Percentiles rank a stretch among this genome's conserved stretches.
Conservation (phyloP, 257 asterid genomes). For the Lycium ferocissimum region DNA sequence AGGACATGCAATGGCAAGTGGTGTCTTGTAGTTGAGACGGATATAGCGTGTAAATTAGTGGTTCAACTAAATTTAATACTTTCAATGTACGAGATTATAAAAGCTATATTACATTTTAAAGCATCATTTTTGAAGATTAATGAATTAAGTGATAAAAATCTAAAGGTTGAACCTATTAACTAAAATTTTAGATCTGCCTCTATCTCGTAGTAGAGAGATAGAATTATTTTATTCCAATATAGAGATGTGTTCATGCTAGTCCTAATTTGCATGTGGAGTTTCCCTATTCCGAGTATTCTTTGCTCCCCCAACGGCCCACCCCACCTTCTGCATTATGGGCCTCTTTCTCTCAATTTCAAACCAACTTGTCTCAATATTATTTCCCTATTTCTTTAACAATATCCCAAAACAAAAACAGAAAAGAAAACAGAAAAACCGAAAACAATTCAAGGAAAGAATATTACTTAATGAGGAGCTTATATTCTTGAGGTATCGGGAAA, state of each 20-base stretch:
- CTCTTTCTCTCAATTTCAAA: neutral
- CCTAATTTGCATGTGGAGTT: constrained; percentile 14
- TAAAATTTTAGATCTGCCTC: neutral
- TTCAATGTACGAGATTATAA: too few species aligned
- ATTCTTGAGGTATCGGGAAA: neutral
- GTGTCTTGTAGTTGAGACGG: neutral
- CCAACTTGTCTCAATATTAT: neutral
- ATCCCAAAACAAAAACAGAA: neutral
- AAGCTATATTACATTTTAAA: too few species aligned
- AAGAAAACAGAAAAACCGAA: neutral
- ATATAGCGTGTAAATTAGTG: too few species aligned
- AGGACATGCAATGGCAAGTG: neutral
- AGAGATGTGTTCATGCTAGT: neutral
- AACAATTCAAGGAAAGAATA: neutral
- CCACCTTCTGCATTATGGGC: constrained; percentile 1
- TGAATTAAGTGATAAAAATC: neutral
- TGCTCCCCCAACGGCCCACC: neutral
- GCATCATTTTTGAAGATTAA: neutral
- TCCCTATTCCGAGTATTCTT: neutral
- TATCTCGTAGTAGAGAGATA: neutral
- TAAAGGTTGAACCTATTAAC: neutral
- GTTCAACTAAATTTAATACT: neutral
- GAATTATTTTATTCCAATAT: neutral
- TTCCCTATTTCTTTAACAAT: neutral
- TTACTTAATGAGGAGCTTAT: neutral